phyloP scores from a whole-genome alignment of 345 rosid genomes.

The Bruguiera gymnorhiza region DNA sequence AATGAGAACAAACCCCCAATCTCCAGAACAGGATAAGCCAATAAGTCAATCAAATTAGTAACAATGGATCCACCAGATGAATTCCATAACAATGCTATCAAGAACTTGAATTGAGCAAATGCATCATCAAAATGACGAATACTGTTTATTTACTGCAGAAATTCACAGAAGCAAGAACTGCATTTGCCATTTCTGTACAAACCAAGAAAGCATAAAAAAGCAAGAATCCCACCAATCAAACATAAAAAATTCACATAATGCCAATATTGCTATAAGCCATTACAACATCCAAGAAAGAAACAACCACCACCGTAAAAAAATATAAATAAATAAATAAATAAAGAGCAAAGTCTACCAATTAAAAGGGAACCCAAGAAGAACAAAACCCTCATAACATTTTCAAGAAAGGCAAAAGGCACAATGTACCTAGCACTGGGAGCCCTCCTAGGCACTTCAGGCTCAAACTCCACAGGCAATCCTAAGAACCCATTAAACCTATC shows the following conservation, averaged over 20 bases:
- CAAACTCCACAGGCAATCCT: slow-evolving; percentile 38
- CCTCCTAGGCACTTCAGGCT: slow-evolving; percentile 34
- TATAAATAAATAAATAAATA: not conserved
- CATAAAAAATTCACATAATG: not conserved
- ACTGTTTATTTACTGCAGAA: not conserved
- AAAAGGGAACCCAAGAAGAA: not conserved
- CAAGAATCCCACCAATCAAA: not conserved
- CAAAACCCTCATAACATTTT: not conserved
- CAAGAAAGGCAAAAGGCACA: not conserved
- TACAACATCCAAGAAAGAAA: too few species aligned
- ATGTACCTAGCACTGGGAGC: slow-evolving; percentile 38
- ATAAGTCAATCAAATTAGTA: not conserved
- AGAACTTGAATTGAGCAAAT: not conserved
- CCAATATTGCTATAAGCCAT: not conserved
- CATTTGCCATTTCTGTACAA: not conserved
- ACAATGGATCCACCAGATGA: not conserved
- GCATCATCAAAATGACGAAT: not conserved
- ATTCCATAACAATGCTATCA: not conserved
- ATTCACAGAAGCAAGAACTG: not conserved
- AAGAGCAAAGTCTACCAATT: not conserved
- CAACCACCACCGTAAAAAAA: not conserved
- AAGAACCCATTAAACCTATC: slow-evolving; percentile 35
- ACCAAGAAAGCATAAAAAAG: not conserved
- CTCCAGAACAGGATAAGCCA: not conserved
- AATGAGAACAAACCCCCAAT: not conserved